Percentiles rank a stretch among this genome's conserved stretches.
phyloP scores from a whole-genome alignment of 345 rosid genomes.

The Brassica juncea region DNA sequence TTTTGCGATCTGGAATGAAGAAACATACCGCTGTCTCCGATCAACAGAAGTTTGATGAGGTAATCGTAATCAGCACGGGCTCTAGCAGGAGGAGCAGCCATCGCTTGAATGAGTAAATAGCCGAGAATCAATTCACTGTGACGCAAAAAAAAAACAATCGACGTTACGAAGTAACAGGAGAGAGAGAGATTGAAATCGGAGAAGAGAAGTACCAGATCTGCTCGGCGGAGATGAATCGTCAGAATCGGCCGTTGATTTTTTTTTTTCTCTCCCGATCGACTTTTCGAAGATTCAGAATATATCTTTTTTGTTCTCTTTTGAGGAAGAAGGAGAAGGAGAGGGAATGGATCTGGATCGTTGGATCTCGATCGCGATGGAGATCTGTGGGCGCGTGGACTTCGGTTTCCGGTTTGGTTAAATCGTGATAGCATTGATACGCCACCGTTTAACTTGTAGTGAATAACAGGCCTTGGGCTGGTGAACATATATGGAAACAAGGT shows the following conservation, averaged over 20 bases:
- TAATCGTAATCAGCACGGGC: conserved; percentile 81
- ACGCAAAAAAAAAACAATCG: not conserved
- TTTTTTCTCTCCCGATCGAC: conserved; percentile 11
- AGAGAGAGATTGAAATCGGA: not conserved
- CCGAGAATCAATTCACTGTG: not conserved
- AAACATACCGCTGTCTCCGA: conserved; percentile 43
- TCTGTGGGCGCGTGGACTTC: not conserved
- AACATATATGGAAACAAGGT: not conserved
- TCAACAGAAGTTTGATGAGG: conserved; percentile 68
- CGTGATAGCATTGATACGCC: not conserved
- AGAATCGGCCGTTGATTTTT: conserved; percentile 46
- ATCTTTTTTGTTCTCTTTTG: not conserved
- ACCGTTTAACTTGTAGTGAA: not conserved
- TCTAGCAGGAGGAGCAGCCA: conserved; percentile 83
- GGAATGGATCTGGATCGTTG: not conserved
- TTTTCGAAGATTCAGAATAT: conserved; percentile 25
- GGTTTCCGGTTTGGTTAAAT: not conserved
- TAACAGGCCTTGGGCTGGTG: not conserved
- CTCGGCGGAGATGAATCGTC: conserved; percentile 30
- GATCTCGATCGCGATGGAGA: not conserved
- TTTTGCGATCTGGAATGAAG: not conserved
- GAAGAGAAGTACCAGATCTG: conserved; percentile 48
- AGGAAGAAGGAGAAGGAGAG: conserved; percentile 21
- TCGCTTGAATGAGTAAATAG: conserved; percentile 14
- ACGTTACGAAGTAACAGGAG: not conserved